Percentiles rank a stretch among this genome's conserved stretches.
Evolutionary conservation across 2,329 filamentous ascomycete genomes (phyloP).

Genomic region (Alternaria gaisen): DNA sequence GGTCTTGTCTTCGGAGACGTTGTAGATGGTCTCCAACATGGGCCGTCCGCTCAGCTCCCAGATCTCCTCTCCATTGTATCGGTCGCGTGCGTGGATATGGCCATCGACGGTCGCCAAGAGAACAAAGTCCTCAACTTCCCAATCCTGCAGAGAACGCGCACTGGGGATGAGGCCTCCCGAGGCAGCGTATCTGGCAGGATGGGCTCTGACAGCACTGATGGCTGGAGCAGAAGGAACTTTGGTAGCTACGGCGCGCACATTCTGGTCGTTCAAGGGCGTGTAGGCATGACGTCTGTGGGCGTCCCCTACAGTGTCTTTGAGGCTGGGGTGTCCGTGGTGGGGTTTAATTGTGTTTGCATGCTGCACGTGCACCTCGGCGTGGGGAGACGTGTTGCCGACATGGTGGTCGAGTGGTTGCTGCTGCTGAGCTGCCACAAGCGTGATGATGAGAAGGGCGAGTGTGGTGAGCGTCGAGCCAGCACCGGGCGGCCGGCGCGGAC

Average conservation of each 20-base stretch:
- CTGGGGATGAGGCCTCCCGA: slow-evolving; percentile 62
- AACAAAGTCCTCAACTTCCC: slow-evolving; percentile 99
- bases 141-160: slow-evolving; percentile 98
- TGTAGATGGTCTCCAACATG: slow-evolving; percentile 89
- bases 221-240: slow-evolving; percentile 81
- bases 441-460: slow-evolving; percentile 48
- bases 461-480: slow-evolving; percentile 49
- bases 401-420: slow-evolving; percentile 48
- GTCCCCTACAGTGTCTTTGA: slow-evolving; percentile 26
- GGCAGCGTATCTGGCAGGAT: slow-evolving; percentile 69
- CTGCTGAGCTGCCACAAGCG: slow-evolving; percentile 53
- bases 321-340: slow-evolving; percentile 16
- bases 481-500: slow-evolving; percentile 52
- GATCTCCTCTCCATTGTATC: slow-evolving; percentile 81
- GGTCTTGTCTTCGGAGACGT: slow-evolving; percentile 56
- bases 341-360: slow-evolving; percentile 23
- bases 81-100: slow-evolving; percentile 89
- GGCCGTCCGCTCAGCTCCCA: slow-evolving; percentile 89
- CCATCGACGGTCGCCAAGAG: slow-evolving; percentile 99
- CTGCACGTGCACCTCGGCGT: slow-evolving; percentile 39
- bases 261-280: slow-evolving; percentile 51
- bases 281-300: slow-evolving; percentile 34
- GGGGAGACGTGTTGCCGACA: slow-evolving; percentile 35
- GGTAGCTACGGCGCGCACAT: slow-evolving; percentile 97
- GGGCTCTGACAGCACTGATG: slow-evolving; percentile 89